Base-by-base conservation (phyloP, 2,329 filamentous ascomycete species). In the Raffaelea albimanens region DNA sequence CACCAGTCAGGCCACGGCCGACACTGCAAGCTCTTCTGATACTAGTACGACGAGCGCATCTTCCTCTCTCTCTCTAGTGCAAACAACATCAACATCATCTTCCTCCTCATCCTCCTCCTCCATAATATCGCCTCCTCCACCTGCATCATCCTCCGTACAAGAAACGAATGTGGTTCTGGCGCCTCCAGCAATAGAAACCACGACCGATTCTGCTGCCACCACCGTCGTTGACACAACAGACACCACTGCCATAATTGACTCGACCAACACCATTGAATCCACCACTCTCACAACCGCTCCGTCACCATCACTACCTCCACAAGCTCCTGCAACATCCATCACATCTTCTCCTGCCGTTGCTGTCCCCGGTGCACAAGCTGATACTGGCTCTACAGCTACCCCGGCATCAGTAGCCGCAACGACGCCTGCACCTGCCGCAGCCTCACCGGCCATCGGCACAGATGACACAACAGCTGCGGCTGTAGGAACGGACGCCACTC, bases 1-100 rank as follows among this genome's bases (percentile, higher is more conserved):
- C 20, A 42, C 2, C 31, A 36, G 3, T n/a, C 38, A 11, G 21
- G 42, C 5, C 19, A 36, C n/a, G n/a, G 7, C 11, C 8, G 7
- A 18, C 3, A n/a, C 11, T 16, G 11, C 36, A 29, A 29, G 25
- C 25, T 29, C 25, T 29, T 29, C 25, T 7, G 25, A 29, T 48
- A 29, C 41, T 31, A 67, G 63, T 67, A 67, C 65, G 62, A 62
- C 63, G 55, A 66, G 56, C 55, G 55, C 60, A 55, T 42, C 44
- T 40, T 46, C 45, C 22, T 41, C 36, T 22, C 3, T n/a, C n/a
- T 52, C 60, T 58, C 54, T 49, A 43, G 48, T 43, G 44, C 50
- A 49, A 49, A 53, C 49, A 54, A 45, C 54, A 48, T 51, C 51
- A 48, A 51, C 45, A 34, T 52, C 52, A 42, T 45, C 54, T 33